phyloP scores from a whole-genome alignment of 1,284 basidiomycete species.

The Leccinum fallax region DNA sequence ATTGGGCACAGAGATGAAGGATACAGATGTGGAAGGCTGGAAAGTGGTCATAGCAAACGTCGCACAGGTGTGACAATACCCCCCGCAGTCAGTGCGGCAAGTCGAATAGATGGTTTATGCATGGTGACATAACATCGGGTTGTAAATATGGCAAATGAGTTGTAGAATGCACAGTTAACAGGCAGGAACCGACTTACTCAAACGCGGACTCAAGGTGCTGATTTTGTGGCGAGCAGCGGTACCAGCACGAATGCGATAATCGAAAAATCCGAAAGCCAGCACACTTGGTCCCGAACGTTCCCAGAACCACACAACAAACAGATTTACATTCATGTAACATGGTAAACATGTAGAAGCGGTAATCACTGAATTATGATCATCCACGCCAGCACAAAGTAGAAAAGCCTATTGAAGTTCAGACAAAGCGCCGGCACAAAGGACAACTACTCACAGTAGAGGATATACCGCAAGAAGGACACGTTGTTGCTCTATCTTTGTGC shows the following conservation, averaged over 20 bases:
- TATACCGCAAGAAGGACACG: constrained; percentile 91
- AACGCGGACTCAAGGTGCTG: neutral
- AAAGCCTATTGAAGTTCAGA: constrained; percentile 51
- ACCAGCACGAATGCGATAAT: neutral
- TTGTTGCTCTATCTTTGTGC: constrained; percentile 88
- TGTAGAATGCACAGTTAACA: neutral
- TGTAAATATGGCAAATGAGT: neutral
- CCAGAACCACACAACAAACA: constrained; percentile 10
- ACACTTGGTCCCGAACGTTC: neutral
- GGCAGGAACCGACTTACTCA: neutral
- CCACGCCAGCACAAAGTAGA: constrained; percentile 88
- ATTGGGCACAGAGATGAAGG: constrained; percentile 50
- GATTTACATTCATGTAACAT: constrained; percentile 19
- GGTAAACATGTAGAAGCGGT: neutral
- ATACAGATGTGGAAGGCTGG: constrained; percentile 51
- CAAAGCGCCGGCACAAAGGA: neutral
- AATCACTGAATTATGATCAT: constrained; percentile 88
- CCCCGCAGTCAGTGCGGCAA: neutral
- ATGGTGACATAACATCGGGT: neutral
- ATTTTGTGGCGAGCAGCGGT: neutral
- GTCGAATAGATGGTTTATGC: neutral
- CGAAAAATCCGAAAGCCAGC: neutral
- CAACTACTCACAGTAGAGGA: constrained; percentile 68
- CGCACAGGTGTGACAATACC: constrained; percentile 21
- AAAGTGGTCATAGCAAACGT: constrained; percentile 54